A percentile compares a stretch with the other conserved stretches of the same genome.
These are phyloP conservation scores for Calonectria leucothoes DNA, from an alignment of 2,329 filamentous ascomycete genomes.

Conservation along the genomic window DNA sequence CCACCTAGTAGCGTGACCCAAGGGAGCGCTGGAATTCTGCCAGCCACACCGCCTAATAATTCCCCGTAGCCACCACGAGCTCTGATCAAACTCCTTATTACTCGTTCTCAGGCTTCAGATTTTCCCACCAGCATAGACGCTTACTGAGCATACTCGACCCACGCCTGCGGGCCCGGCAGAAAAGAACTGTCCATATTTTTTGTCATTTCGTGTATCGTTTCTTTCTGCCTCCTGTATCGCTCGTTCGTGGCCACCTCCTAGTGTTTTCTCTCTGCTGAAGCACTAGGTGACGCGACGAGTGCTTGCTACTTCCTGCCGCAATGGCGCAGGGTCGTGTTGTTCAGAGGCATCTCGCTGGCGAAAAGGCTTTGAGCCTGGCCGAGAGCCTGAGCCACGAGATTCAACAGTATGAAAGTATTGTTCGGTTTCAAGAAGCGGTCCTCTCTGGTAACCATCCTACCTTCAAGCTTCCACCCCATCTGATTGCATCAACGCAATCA, in stretches of 20 bases:
- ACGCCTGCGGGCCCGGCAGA: slow-evolving; percentile 18
- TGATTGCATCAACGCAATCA: slow-evolving; percentile 40
- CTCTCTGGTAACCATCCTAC: slow-evolving; percentile 79
- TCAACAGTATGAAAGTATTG: slow-evolving; percentile 81
- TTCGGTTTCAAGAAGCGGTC: slow-evolving; percentile 84
- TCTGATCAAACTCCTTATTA: slow-evolving; percentile 7
- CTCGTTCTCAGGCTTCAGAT: not conserved
- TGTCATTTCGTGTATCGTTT: slow-evolving; percentile 23
- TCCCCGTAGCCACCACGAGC: slow-evolving; percentile 12
- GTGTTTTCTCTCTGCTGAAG: slow-evolving; percentile 26
- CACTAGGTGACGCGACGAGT: slow-evolving; percentile 37
- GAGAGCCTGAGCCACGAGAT: slow-evolving; percentile 68
- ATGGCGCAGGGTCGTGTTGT: slow-evolving; percentile 44
- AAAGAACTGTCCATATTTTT: slow-evolving; percentile 22
- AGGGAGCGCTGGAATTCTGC: slow-evolving; percentile 35
- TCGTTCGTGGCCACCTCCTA: slow-evolving; percentile 19
- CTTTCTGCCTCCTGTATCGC: slow-evolving; percentile 25
- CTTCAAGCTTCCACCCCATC: slow-evolving; percentile 65
- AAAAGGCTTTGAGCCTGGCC: slow-evolving; percentile 41
- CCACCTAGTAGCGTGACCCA: not conserved
- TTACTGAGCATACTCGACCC: slow-evolving; percentile 26
- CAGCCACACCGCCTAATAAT: slow-evolving; percentile 46
- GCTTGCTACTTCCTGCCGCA: slow-evolving; percentile 30
- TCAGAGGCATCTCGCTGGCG: slow-evolving; percentile 28
- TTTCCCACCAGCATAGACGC: slow-evolving; percentile 28